These are phyloP conservation scores for Inosperma sp. DNA, from an alignment of 768 basidiomycete species.

Conservation along the genomic window DNA sequence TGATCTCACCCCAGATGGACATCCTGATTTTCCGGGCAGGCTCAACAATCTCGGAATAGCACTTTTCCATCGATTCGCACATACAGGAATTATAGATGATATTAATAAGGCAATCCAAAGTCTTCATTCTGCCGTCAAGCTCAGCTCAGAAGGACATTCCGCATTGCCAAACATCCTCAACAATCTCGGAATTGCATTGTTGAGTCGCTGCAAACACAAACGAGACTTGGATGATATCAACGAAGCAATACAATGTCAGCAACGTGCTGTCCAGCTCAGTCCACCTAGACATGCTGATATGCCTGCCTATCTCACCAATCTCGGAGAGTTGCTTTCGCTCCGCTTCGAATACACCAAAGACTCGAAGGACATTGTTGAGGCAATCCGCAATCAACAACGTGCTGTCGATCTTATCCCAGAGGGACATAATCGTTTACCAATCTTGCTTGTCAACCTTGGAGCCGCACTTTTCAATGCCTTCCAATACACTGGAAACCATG, in stretches of 20 bases:
- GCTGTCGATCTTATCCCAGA: too few relatives aligned
- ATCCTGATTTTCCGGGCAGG: too few relatives aligned
- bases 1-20: too few relatives aligned
- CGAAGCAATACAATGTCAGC: background rate
- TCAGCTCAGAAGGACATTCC: background rate
- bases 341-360: too few relatives aligned
- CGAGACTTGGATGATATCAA: background rate
- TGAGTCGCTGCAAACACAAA: background rate
- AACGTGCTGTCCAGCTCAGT: conserved; percentile 9
- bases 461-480: too few relatives aligned
- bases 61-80: conserved; percentile 2
- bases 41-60: too few relatives aligned
- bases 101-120: conserved; percentile 5
- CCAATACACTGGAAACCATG: background rate
- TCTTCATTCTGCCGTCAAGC: background rate
- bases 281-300: background rate
- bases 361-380: too few relatives aligned
- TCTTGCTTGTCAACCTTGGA: too few relatives aligned
- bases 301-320: conserved; percentile 1
- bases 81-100: conserved; percentile 3
- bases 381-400: too few relatives aligned
- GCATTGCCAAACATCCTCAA: background rate
- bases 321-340: too few relatives aligned
- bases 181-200: background rate
- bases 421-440: too few relatives aligned